Base-by-base conservation (phyloP, 169 alveolate species). In the Eimeria maxima region DNA sequence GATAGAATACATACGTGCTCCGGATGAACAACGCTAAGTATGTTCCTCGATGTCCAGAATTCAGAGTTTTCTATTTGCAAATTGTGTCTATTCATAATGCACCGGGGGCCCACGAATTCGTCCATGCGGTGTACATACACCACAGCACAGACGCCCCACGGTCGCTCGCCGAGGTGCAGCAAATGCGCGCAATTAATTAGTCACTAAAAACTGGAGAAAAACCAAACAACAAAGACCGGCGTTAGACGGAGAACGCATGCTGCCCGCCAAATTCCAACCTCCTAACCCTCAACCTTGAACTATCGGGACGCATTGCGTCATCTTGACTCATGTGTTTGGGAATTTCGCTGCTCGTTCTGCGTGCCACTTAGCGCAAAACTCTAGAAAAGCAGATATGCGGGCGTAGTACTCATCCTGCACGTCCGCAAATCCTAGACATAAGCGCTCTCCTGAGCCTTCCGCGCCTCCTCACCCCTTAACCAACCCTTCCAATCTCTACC, bases 281-380 rank as follows among this genome's bases (percentile, higher is more conserved):
- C 53, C 33, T 27, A 74, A 74, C 29, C 47, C 86, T 74, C n/a
- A 67, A 67, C 78, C 44, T 29, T 27, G 11, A 67, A 67, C 78
- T 29, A 22, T 27, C 13, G 44, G 18, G n/a, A 45, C 24, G 38
- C 38, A 33, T 33, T 33, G 38, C 38, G 38, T 33, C 38, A 33
- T 33, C 38, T 33, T 33, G 38, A 33, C 7, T n/a, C 86, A 74
- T 27, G 86, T 33, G 53, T 29, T 74, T 11, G 86, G 67, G 10
- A 27, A 10, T 16, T 42, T 47, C 14, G 89, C 63, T 20, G 11
- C 67, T n/a, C 65, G 11, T 65, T 45, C 44, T 11, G 60, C 63
- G 24, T 80, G 60, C 89, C 89, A 80, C 89, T 80, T 80, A 0
- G 89, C 2, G 67, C 89, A 80, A 29, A 80, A 80, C 13, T 42